Conservation (phyloP, 306 rosid genomes). For the Mucuna pruriens region DNA sequence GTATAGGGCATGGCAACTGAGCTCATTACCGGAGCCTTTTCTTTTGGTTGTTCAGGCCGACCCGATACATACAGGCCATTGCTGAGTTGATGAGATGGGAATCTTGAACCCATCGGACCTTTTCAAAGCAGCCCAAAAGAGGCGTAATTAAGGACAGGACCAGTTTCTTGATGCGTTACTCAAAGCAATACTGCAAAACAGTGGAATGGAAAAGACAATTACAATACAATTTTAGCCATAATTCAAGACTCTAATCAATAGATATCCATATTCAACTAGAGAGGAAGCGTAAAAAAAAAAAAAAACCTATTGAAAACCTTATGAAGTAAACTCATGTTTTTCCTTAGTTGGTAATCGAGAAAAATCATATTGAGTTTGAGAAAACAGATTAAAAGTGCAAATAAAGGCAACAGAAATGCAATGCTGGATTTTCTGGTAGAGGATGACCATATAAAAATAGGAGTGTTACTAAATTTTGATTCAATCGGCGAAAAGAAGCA, state of each 20-base stretch:
- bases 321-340: conserved; percentile 1
- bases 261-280: conserved; percentile 22
- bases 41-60: conserved; percentile 98
- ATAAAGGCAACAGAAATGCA: conserved; percentile 16
- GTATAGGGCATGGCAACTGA: conserved; percentile 95
- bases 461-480: neutral
- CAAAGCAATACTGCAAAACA: conserved; percentile 57
- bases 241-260: conserved; percentile 5
- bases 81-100: conserved; percentile 99
- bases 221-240: conserved; percentile 8
- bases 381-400: conserved; percentile 23
- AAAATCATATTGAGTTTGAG: conserved; percentile 11
- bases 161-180: conserved; percentile 24
- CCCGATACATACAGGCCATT: conserved; percentile 98
- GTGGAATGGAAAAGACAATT: neutral
- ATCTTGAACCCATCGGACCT: conserved; percentile 90
- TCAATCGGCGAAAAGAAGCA: neutral
- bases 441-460: neutral
- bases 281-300: neutral
- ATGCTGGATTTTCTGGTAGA: too few species aligned
- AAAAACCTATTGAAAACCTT: neutral
- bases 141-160: neutral
- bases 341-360: neutral
- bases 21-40: conserved; percentile 93
- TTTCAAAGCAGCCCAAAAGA: conserved; percentile 44